Evolutionary conservation across 2,329 filamentous ascomycete genomes (phyloP), one percentile per base, ranked within the genome.

Genomic region (Sphaerostilbella broomeana): DNA sequence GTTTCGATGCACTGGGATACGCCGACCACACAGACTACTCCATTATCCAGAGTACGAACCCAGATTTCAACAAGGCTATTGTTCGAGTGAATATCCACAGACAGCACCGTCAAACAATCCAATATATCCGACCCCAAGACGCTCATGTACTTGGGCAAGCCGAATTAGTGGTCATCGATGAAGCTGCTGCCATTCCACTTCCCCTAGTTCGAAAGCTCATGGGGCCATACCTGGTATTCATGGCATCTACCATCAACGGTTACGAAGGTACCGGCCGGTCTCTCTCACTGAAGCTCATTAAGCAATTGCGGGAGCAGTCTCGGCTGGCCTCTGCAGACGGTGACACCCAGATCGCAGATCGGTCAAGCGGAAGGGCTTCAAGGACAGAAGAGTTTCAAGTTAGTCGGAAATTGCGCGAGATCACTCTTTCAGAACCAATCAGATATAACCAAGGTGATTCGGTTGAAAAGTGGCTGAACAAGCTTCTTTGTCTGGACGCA

Each of bases 191-290:
- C 2, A 98, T 98, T 47, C 92, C 94, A 10, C 65, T 98, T 9
- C 92, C 92, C 1, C 69, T 97, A 3, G 92, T 98, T 6, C 77
- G 84, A 51, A 95, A 95, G 64, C 72, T 98, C 27, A 89, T 98
- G 78, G 92, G 92, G 0, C 90, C 90, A 11, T 98, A 98, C 62
- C 71, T 98, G 25, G 88, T 97, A 7, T 98, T 98, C 64, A 97
- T 98, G 92, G 88, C 94, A 1, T 98, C 92, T 1, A 98, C 92
- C 2, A 95, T 98, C 67, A 97, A 97, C 58, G 92, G 92, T 43
- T 98, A 98, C 59, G 92, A 98, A 67, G 92, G 92, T 41, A 98
- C 92, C 6, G 92, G 92, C 27, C 80, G 92, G 42, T 97, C 92
- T 1, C 73, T 98, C 5, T 97, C 92, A 1, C 69, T 98, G 38